Percentiles rank a stretch among this genome's conserved stretches.
These are phyloP conservation scores for Vinca minor DNA, from an alignment of 257 asterid genomes.

Conservation along the genomic window DNA sequence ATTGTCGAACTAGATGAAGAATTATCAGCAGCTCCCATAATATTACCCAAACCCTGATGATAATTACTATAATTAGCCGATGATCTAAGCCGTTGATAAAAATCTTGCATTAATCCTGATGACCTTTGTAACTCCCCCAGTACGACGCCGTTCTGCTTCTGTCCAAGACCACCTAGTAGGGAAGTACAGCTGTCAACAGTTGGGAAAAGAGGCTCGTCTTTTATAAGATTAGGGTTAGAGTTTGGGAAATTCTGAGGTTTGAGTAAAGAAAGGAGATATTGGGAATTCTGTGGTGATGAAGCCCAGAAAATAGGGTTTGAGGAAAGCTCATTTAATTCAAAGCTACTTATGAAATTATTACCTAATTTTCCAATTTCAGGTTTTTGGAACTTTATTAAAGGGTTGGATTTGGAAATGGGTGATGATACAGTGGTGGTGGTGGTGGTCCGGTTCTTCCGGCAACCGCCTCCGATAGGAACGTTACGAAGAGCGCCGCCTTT, in stretches of 20 bases:
- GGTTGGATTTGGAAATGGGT: conserved; percentile 25
- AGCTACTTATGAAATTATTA: conserved; percentile 24
- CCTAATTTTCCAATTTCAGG: conserved; percentile 31
- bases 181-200: neutral
- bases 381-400: conserved; percentile 38
- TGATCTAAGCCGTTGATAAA: conserved; percentile 47
- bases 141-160: conserved; percentile 17
- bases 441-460: conserved; percentile 59
- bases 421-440: conserved; percentile 14
- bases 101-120: conserved; percentile 47
- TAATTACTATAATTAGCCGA: conserved; percentile 31
- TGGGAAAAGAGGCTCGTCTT: no score
- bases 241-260: conserved; percentile 36
- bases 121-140: conserved; percentile 36
- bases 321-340: no score
- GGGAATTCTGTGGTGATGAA: conserved; percentile 42
- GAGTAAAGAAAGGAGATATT: conserved; percentile 46
- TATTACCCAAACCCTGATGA: conserved; percentile 35
- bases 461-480: conserved; percentile 86
- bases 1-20: conserved; percentile 30
- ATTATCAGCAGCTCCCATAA: no score
- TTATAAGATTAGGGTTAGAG: no score
- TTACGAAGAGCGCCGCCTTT: conserved; percentile 84
- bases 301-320: conserved; percentile 45
- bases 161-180: conserved; percentile 6